Percentiles rank a stretch among this genome's conserved stretches.
These are phyloP conservation scores for Dothistroma septosporum DNA, from an alignment of 2,329 filamentous ascomycete genomes.

Conservation along the genomic window DNA sequence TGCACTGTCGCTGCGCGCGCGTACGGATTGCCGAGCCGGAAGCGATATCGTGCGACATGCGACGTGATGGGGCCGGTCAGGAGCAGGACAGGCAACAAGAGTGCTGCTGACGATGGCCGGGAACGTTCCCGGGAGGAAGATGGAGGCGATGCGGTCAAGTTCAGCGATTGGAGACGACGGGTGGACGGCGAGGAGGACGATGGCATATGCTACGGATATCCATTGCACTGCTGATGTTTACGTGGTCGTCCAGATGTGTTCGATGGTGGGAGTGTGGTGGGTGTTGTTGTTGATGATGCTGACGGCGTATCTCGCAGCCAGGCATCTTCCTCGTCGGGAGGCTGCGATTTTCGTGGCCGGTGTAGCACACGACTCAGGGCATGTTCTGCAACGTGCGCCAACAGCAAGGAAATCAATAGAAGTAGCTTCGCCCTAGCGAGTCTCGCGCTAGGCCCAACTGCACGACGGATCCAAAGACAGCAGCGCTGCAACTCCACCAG, in stretches of 20 bases:
- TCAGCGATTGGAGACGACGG: neutral
- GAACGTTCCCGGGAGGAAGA: neutral
- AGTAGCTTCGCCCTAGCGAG: neutral
- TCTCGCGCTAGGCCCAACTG: neutral
- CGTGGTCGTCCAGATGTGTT: neutral
- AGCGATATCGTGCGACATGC: neutral
- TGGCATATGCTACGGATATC: neutral
- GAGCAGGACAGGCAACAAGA: neutral
- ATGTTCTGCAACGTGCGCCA: neutral
- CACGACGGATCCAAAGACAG: neutral
- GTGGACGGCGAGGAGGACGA: neutral
- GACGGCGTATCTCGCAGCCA: neutral
- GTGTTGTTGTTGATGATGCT: too few relatives aligned
- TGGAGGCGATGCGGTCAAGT: neutral
- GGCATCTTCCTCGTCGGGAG: neutral
- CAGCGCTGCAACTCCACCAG: neutral
- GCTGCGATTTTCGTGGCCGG: neutral
- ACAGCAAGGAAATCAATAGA: neutral
- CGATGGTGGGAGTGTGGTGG: neutral
- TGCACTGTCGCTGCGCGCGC: neutral
- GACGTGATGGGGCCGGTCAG: neutral
- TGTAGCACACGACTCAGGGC: neutral
- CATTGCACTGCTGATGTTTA: neutral
- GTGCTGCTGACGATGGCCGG: neutral
- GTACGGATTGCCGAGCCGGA: neutral